Conservation (phyloP, 345 rosid genomes). For the Citrus glauca region DNA sequence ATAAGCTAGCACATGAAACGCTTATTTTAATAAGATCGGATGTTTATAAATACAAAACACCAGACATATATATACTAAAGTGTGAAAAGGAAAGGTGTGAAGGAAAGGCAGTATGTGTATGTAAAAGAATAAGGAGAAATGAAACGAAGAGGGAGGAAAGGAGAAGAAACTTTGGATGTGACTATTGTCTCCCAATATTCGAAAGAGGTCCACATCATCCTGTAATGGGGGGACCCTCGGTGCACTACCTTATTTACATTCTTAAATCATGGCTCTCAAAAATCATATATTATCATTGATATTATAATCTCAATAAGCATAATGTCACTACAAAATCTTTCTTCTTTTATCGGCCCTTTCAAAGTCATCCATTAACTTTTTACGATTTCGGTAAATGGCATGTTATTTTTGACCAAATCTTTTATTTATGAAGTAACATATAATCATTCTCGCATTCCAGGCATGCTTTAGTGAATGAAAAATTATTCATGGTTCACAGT, state of each 20-base stretch:
- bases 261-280: neutral
- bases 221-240: conserved; percentile 33
- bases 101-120: conserved; percentile 21
- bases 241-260: conserved; percentile 21
- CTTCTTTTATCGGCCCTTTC: neutral
- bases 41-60: conserved; percentile 3
- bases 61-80: conserved; percentile 11
- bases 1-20: neutral
- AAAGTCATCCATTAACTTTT: neutral
- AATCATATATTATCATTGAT: neutral
- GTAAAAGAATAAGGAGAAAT: conserved; percentile 20
- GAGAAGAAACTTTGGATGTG: conserved; percentile 43
- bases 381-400: neutral
- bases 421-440: neutral
- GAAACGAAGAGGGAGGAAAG: conserved; percentile 11
- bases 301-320: neutral
- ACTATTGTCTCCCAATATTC: conserved; percentile 49
- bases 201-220: conserved; percentile 32
- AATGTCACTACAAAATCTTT: neutral
- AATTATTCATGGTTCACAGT: too few relatives aligned
- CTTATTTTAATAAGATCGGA: neutral
- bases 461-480: too few relatives aligned
- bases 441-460: too few relatives aligned
- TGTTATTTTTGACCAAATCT: neutral
- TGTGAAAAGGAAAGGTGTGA: conserved; percentile 34